phyloP scores from a whole-genome alignment of 768 basidiomycete species.

The Phlebiopsis flavidoalba region DNA sequence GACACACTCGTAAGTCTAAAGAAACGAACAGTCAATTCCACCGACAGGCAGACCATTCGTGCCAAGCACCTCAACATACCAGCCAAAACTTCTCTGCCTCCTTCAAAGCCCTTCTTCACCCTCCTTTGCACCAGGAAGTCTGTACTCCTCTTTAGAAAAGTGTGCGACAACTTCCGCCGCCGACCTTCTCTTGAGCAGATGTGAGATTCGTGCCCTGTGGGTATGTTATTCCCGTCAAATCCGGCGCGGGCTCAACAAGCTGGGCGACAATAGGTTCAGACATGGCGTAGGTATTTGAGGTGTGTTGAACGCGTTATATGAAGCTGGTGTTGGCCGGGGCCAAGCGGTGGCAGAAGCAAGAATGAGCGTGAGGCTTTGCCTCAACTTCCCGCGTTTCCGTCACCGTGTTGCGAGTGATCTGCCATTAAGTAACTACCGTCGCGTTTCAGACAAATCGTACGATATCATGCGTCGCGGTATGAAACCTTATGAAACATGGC shows the following conservation, averaged over 20 bases:
- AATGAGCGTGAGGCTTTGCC: not conserved
- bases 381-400: not conserved
- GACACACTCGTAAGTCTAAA: conserved; percentile 64
- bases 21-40: too few relatives aligned
- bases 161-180: conserved; percentile 53
- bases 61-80: conserved; percentile 28
- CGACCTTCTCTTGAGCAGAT: conserved; percentile 41
- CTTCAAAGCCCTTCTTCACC: conserved; percentile 38
- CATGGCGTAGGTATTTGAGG: not conserved
- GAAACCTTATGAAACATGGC: too few relatives aligned
- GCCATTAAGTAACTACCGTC: too few relatives aligned
- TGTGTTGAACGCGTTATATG: not conserved
- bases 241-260: conserved; percentile 14
- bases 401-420: not conserved
- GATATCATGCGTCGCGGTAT: too few relatives aligned
- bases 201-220: conserved; percentile 28
- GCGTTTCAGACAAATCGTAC: too few relatives aligned
- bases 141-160: conserved; percentile 49
- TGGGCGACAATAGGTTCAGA: conserved; percentile 14
- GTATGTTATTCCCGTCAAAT: conserved; percentile 11
- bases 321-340: not conserved
- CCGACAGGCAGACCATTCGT: not conserved
- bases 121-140: conserved; percentile 38
- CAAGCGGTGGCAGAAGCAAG: not conserved
- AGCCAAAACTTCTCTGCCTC: conserved; percentile 80